Evolutionary conservation across 495 filamentous ascomycete genomes (phyloP).

Genomic region (Aspergillus carlsbadensis): DNA sequence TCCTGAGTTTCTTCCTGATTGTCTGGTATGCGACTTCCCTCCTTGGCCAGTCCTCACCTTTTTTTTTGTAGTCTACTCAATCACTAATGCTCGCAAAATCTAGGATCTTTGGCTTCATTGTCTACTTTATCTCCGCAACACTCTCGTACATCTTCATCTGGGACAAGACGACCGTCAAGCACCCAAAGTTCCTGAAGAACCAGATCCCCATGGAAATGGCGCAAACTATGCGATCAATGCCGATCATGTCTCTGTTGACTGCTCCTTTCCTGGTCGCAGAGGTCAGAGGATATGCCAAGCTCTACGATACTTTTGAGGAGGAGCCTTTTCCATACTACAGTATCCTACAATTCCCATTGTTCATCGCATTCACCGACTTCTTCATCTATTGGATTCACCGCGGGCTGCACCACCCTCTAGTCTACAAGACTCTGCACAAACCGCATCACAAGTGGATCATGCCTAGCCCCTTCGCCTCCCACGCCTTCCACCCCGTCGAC

Average conservation of each 20-base stretch:
- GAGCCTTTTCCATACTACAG: slow-evolving; percentile 77
- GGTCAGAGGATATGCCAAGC: slow-evolving; percentile 79
- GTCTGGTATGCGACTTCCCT: slow-evolving; percentile 63
- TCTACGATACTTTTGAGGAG: slow-evolving; percentile 75
- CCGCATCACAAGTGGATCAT: slow-evolving; percentile 99
- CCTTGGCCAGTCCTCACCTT: neutral
- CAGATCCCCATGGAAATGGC: slow-evolving; percentile 84
- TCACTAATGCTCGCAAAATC: slow-evolving; percentile 7
- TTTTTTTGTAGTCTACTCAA: neutral
- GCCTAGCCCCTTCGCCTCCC: slow-evolving; percentile 88
- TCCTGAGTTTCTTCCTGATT: slow-evolving; percentile 73
- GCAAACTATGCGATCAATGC: slow-evolving; percentile 73
- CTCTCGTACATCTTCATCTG: slow-evolving; percentile 91
- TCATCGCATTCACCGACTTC: slow-evolving; percentile 90
- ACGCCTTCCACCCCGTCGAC: slow-evolving; percentile 95
- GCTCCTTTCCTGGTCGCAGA: slow-evolving; percentile 80
- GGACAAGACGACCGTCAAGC: slow-evolving; percentile 83
- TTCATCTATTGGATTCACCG: slow-evolving; percentile 96
- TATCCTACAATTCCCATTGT: slow-evolving; percentile 83
- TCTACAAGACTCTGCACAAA: slow-evolving; percentile 93
- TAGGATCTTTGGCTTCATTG: slow-evolving; percentile 78
- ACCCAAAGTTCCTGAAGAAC: slow-evolving; percentile 95
- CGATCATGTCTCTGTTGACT: slow-evolving; percentile 81
- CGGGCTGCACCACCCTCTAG: slow-evolving; percentile 73
- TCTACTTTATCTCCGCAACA: slow-evolving; percentile 82